Base-by-base conservation (phyloP, 768 basidiomycete genomes). In the Leccinum fibrillosum region DNA sequence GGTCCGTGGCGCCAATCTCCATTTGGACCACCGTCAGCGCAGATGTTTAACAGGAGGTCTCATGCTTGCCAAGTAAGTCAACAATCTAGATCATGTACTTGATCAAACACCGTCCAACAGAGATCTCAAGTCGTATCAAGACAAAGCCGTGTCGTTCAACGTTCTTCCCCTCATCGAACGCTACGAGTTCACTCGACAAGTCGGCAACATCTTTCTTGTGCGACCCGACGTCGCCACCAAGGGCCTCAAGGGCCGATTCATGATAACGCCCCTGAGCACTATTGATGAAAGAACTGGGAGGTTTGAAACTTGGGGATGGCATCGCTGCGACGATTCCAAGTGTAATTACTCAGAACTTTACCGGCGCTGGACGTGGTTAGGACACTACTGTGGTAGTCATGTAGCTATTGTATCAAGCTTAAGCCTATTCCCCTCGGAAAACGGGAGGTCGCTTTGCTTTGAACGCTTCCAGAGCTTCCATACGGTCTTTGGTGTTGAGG, bases 61-160 rank as follows among this genome's bases (percentile, higher is more conserved):
- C 53, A 96, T 98, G 92, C 86, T 99, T 42, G 95, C 96, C 21
- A 99, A 98, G 94, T 94, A 62, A 59, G 86, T 77, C 49, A 8
- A 47, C 23, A 28, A 26, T 25, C n/a, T 25, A 60, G 5, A 23
- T 56, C 25, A 39, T 55, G 23, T 9, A 42, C n/a, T 51, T 28
- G 35, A 25, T 21, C 23, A 23, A 62, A 45, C 4, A 52, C 53
- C 9, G 3, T 34, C 54, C 49, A 52, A 44, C 69, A 97, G 95
- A 75, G 97, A 99, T 69, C 84, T 99, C 64, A 97, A 95, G 63
- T 86, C 90, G 21, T 99, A 99, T 68, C 97, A 2, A 28, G 26
- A 28, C 26, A 9, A 28, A 28, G 84, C 97, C 63, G 77, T 80
- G 61, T 85, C 82, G n/a, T 98, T 96, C 76, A 80, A 81, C 35